Evolutionary conservation across 345 rosid species (phyloP).

Genomic region (Populus ilicifolia): DNA sequence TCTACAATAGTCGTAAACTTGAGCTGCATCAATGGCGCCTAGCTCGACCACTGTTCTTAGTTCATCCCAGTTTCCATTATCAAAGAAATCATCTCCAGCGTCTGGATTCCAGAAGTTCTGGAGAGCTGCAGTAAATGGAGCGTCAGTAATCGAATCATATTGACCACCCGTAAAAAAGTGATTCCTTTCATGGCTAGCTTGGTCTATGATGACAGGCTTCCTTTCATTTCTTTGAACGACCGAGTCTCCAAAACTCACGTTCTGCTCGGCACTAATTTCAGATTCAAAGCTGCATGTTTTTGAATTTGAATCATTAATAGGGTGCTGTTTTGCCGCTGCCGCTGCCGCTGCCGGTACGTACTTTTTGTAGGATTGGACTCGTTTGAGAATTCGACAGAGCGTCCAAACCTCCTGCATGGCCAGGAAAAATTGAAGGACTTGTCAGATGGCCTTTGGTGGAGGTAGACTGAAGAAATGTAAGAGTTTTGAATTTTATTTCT

Average conservation of each 20-base stretch:
- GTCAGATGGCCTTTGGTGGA: too few species aligned
- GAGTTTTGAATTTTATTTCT: neutral
- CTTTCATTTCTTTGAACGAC: slow-evolving; percentile 12
- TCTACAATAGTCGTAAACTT: neutral
- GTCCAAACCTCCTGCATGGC: slow-evolving; percentile 74
- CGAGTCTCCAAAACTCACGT: slow-evolving; percentile 31
- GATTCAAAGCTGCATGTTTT: slow-evolving; percentile 40
- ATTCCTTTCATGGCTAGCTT: neutral
- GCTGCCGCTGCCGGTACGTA: slow-evolving; percentile 22
- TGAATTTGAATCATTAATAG: slow-evolving; percentile 34
- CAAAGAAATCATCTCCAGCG: slow-evolving; percentile 37
- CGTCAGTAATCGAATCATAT: slow-evolving; percentile 12
- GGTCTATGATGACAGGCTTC: slow-evolving; percentile 13
- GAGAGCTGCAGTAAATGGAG: slow-evolving; percentile 22
- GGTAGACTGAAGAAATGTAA: neutral
- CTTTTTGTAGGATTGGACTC: slow-evolving; percentile 44
- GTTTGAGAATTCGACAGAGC: slow-evolving; percentile 69
- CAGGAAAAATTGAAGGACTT: neutral
- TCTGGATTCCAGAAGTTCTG: slow-evolving; percentile 33
- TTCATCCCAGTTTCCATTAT: slow-evolving; percentile 66
- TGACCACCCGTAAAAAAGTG: neutral
- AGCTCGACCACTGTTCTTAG: slow-evolving; percentile 53
- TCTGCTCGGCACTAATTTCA: slow-evolving; percentile 24
- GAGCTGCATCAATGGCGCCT: slow-evolving; percentile 12
- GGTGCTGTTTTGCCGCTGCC: slow-evolving; percentile 18